phyloP scores from a whole-genome alignment of 305 asterid species.

The Galium porrigens region DNA sequence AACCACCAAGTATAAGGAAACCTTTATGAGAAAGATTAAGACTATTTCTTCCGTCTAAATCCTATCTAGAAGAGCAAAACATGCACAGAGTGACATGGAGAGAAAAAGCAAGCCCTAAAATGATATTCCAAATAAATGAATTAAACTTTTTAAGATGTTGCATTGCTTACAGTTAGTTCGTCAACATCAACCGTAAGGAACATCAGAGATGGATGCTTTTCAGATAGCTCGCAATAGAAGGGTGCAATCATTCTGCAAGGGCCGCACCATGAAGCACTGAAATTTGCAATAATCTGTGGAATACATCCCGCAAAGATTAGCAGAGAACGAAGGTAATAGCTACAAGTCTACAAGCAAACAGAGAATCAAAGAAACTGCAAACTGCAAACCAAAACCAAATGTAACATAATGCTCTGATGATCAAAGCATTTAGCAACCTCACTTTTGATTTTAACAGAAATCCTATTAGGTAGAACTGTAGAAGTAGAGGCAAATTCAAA shows the following conservation, averaged over 20 bases:
- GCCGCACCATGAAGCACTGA: slow-evolving; percentile 94
- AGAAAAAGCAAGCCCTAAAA: background rate
- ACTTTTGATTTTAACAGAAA: background rate
- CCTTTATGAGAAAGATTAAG: background rate
- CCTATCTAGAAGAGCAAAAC: background rate
- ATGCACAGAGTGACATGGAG: background rate
- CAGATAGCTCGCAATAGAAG: slow-evolving; percentile 68
- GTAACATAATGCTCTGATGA: background rate
- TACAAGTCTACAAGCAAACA: slow-evolving; percentile 3
- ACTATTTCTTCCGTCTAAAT: background rate
- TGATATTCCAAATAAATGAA: background rate
- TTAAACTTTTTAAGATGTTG: slow-evolving; percentile 7
- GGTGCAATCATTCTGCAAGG: slow-evolving; percentile 94
- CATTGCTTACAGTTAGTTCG: slow-evolving; percentile 63
- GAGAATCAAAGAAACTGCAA: background rate
- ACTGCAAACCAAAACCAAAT: background rate
- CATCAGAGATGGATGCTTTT: slow-evolving; percentile 59
- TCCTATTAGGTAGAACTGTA: background rate
- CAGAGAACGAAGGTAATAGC: slow-evolving; percentile 9
- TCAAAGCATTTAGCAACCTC: background rate
- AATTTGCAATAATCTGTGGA: slow-evolving; percentile 79
- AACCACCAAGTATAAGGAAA: slow-evolving; percentile 5
- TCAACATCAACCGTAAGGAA: slow-evolving; percentile 81
- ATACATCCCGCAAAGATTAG: slow-evolving; percentile 18
- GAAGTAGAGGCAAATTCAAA: background rate